Percentiles rank a stretch among this genome's conserved stretches.
Evolutionary conservation across 164 flowering plant species (phyloP).

Genomic region (Dillenia suffruticosa): DNA sequence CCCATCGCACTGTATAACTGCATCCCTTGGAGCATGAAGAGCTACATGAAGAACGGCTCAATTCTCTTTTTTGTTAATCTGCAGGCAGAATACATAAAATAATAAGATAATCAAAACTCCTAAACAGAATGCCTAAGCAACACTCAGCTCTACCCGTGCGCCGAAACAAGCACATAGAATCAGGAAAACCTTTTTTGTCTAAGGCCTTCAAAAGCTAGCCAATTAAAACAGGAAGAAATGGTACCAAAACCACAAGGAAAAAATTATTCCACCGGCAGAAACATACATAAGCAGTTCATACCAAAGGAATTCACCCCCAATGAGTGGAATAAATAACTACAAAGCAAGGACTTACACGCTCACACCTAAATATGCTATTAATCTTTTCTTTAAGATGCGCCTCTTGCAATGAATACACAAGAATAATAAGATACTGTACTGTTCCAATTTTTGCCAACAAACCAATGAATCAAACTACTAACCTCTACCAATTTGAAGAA

Average conservation of each 20-base stretch:
- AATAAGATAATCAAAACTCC: background rate
- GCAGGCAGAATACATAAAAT: conserved; percentile 9
- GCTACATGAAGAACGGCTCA: conserved; percentile 97
- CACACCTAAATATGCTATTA: conserved; percentile 72
- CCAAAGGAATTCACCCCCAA: background rate
- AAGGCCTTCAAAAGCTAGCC: too few species aligned
- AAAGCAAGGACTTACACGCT: conserved; percentile 47
- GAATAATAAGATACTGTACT: background rate
- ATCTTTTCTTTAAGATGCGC: conserved; percentile 95
- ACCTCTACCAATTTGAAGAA: conserved; percentile 79
- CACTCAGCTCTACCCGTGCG: conserved; percentile 20
- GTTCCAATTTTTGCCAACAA: background rate
- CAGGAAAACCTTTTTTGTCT: too few species aligned
- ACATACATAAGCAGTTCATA: background rate
- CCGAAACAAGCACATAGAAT: conserved; percentile 10
- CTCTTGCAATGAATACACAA: conserved; percentile 41
- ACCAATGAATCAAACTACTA: background rate
- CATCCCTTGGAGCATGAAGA: conserved; percentile 82
- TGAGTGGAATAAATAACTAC: too few species aligned
- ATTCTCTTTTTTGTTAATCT: conserved; percentile 92
- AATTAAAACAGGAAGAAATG: too few species aligned
- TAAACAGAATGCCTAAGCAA: background rate
- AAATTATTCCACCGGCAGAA: background rate
- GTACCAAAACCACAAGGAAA: background rate
- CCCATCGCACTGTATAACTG: conserved; percentile 71